Percentiles rank a stretch among this genome's conserved stretches.
Conservation (phyloP, 495 filamentous ascomycete species). For the Annulohypoxylon bovei region DNA sequence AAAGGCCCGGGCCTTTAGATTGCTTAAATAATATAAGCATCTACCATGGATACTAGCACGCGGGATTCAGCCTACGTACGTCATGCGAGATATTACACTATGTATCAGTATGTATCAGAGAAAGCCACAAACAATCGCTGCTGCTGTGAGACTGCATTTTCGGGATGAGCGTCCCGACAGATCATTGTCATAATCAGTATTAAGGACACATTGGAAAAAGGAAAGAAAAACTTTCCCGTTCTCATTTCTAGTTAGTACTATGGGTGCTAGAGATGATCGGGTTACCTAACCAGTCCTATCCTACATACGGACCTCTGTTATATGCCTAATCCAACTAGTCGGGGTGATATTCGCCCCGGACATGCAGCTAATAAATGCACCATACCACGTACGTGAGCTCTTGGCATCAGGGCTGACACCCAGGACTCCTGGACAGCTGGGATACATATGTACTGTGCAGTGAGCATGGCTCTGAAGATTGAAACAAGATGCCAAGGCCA, state of each 20-base stretch:
- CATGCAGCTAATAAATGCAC: slow-evolving; percentile 28
- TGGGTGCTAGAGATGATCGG: background rate
- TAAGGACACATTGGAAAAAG: background rate
- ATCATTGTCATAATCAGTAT: background rate
- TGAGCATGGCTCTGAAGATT: slow-evolving; percentile 4
- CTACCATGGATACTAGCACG: slow-evolving; percentile 23
- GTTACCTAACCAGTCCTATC: slow-evolving; percentile 11
- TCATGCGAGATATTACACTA: slow-evolving; percentile 14
- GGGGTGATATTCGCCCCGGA: slow-evolving; percentile 18
- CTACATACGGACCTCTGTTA: background rate
- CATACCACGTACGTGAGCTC: slow-evolving; percentile 6
- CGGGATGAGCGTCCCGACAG: background rate
- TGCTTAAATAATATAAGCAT: background rate
- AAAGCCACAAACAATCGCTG: background rate
- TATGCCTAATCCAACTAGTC: background rate
- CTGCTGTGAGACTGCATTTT: slow-evolving; percentile 10
- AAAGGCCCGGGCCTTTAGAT: slow-evolving; percentile 24
- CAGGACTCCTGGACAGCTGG: slow-evolving; percentile 15
- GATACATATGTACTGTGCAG: background rate
- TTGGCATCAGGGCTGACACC: slow-evolving; percentile 29
- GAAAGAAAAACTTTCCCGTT: background rate
- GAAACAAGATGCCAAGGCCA: slow-evolving; percentile 1
- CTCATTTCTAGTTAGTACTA: background rate
- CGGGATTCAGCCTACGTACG: slow-evolving; percentile 29
- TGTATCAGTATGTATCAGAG: background rate